phyloP scores from a whole-genome alignment of 2,329 filamentous ascomycete genomes.

The Phaeoacremonium minimum region DNA sequence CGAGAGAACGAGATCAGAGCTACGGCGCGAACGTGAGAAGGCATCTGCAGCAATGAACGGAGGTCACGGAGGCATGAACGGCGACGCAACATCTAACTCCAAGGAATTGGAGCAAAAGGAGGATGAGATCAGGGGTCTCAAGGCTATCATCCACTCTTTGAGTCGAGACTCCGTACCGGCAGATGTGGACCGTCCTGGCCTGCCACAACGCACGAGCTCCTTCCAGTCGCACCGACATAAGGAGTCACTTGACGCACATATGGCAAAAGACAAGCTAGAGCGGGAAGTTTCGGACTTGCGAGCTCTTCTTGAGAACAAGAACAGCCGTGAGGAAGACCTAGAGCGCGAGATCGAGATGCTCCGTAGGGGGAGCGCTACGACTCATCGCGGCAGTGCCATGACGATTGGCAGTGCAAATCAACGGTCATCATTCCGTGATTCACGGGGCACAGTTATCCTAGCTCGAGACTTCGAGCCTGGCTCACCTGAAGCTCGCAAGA shows the following conservation, averaged over 20 bases:
- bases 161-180: conserved; percentile 67
- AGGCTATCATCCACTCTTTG: conserved; percentile 95
- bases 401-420: conserved; percentile 42
- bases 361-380: conserved; percentile 36
- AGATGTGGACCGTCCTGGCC: conserved; percentile 27
- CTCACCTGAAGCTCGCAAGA: conserved; percentile 43
- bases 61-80: conserved; percentile 20
- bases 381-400: conserved; percentile 48
- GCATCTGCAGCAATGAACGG: conserved; percentile 58
- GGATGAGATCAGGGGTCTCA: conserved; percentile 93
- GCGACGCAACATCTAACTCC: conserved; percentile 43
- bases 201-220: conserved; percentile 26
- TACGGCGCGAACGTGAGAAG: conserved; percentile 85
- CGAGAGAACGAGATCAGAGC: conserved; percentile 81
- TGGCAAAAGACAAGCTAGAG: conserved; percentile 67
- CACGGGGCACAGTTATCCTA: conserved; percentile 60
- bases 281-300: conserved; percentile 77
- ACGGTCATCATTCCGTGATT: conserved; percentile 59
- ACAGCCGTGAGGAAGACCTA: conserved; percentile 73
- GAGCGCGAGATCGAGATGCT: conserved; percentile 74
- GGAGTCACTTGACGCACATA: conserved; percentile 49
- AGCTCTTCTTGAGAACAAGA: conserved; percentile 67
- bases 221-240: conserved; percentile 41
- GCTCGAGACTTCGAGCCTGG: conserved; percentile 44
- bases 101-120: conserved; percentile 91